A percentile compares a stretch with the other conserved stretches of the same genome.
These are phyloP conservation scores for Lachancea cidri DNA, from an alignment of 805 yeast genomes.

Conservation along the genomic window DNA sequence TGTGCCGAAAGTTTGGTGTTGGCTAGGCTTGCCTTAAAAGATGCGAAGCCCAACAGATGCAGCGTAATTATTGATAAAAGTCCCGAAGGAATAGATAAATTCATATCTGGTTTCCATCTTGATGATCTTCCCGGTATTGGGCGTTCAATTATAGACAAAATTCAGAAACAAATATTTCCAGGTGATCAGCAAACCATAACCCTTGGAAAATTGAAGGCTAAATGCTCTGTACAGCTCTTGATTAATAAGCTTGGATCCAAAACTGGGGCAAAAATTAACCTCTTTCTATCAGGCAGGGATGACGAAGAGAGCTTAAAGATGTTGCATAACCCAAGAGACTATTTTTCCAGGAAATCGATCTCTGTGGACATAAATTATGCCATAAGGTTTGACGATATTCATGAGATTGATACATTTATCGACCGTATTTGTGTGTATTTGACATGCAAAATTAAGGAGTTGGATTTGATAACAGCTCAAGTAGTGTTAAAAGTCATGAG, in stretches of 20 bases:
- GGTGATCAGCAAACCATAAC: conserved; percentile 5
- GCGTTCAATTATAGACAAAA: conserved; percentile 16
- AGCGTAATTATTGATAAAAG: conserved; percentile 37
- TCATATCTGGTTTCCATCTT: conserved; percentile 25
- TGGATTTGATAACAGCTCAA: conserved; percentile 48
- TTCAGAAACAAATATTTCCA: conserved; percentile 14
- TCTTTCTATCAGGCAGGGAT: conserved; percentile 66
- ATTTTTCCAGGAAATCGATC: conserved; percentile 61
- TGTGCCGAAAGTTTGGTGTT: conserved; percentile 65
- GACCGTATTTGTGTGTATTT: conserved; percentile 56
- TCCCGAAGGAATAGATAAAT: conserved; percentile 33
- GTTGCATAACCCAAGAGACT: conserved; percentile 41
- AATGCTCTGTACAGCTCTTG: conserved; percentile 37
- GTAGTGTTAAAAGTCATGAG: conserved; percentile 61
- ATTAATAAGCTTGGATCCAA: conserved; percentile 54
- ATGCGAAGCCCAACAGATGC: conserved; percentile 78
- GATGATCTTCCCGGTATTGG: conserved; percentile 63
- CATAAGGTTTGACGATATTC: conserved; percentile 57
- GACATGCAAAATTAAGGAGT: conserved; percentile 42
- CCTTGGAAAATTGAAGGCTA: conserved; percentile 37
- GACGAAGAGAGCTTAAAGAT: conserved; percentile 48
- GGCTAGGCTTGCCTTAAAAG: conserved; percentile 67
- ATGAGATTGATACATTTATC: conserved; percentile 63
- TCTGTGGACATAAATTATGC: conserved; percentile 93
- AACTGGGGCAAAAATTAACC: conserved; percentile 58